phyloP scores from a whole-genome alignment of 225 moss, liverwort and hornwort species.

The Physcomitrellopsis africana region DNA sequence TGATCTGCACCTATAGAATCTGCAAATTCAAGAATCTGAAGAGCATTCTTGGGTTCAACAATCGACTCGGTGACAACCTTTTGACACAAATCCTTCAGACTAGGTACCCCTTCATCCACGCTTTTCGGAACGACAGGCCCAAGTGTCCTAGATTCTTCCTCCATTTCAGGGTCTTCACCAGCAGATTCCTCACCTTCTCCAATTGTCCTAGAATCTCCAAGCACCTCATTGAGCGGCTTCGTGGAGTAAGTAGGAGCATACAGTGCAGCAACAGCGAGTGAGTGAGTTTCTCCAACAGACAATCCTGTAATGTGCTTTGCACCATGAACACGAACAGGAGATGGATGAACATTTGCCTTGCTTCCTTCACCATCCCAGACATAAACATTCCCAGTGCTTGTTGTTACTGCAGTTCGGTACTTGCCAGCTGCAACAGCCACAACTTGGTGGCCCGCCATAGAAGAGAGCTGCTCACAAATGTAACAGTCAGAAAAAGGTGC shows the following conservation, averaged over 20 bases:
- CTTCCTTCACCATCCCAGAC: conserved; percentile 85
- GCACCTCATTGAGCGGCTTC: conserved; percentile 41
- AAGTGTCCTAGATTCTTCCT: conserved; percentile 47
- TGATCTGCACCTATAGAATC: conserved; percentile 90
- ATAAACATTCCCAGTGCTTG: conserved; percentile 78
- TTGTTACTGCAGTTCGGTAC: conserved; percentile 83
- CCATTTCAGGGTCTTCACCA: conserved; percentile 63
- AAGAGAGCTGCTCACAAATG: conserved; percentile 62
- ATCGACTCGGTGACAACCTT: conserved; percentile 75
- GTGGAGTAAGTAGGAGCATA: conserved; percentile 69
- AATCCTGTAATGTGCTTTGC: conserved; percentile 79
- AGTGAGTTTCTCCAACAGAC: conserved; percentile 96
- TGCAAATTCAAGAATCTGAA: conserved; percentile 93
- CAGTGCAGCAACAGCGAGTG: conserved; percentile 78
- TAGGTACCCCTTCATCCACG: conserved; percentile 57
- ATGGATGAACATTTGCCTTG: conserved; percentile 65
- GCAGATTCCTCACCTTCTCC: conserved; percentile 49
- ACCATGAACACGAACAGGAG: conserved; percentile 85
- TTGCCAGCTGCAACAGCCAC: conserved; percentile 90
- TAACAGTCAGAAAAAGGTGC: conserved; percentile 29
- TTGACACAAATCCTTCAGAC: conserved; percentile 87
- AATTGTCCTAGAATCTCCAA: conserved; percentile 34
- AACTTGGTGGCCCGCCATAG: conserved; percentile 77
- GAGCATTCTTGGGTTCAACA: conserved; percentile 89
- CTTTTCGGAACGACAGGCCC: conserved; percentile 33